Percentiles rank a stretch among this genome's conserved stretches.
These are phyloP conservation scores for Coemansia sp. DNA, from an alignment of 192 early-diverging fungal species.

Conservation along the genomic window DNA sequence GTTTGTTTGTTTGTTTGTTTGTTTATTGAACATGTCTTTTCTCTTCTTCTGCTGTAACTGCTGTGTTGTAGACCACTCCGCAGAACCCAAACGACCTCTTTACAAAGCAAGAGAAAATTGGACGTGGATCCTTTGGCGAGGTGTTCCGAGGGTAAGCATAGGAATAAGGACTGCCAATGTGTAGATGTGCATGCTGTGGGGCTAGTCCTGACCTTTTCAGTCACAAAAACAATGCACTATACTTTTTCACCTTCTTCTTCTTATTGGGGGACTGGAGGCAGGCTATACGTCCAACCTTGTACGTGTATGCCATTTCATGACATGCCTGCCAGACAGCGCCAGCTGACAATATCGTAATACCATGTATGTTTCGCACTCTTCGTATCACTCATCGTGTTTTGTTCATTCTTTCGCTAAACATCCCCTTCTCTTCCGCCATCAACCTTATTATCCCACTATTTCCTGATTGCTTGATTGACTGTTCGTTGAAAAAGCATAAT, in stretches of 20 bases:
- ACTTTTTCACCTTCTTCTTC: neutral
- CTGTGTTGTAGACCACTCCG: slow-evolving; percentile 20
- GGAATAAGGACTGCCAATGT: neutral
- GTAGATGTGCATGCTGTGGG: too few relatives aligned
- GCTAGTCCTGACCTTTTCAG: too few relatives aligned
- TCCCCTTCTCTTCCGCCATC: too few relatives aligned
- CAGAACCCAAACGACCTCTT: slow-evolving; percentile 58
- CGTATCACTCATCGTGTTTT: neutral
- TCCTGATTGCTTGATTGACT: too few relatives aligned
- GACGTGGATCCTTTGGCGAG: slow-evolving; percentile 77
- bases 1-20: too few relatives aligned
- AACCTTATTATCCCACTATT: too few relatives aligned
- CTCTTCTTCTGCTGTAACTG: slow-evolving; percentile 7
- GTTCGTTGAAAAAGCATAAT: neutral
- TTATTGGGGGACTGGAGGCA: neutral
- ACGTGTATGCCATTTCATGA: too few relatives aligned
- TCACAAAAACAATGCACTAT: neutral
- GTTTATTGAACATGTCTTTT: neutral
- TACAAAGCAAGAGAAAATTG: slow-evolving; percentile 56
- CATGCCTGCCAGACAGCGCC: too few relatives aligned
- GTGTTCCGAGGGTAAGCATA: slow-evolving; percentile 75
- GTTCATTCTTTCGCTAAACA: neutral
- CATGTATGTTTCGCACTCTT: too few relatives aligned
- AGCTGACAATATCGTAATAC: too few relatives aligned
- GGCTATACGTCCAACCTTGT: neutral